Percentiles rank a stretch among this genome's conserved stretches.
phyloP scores from a whole-genome alignment of 441 rosid genomes.

The Croton laevigatus region DNA sequence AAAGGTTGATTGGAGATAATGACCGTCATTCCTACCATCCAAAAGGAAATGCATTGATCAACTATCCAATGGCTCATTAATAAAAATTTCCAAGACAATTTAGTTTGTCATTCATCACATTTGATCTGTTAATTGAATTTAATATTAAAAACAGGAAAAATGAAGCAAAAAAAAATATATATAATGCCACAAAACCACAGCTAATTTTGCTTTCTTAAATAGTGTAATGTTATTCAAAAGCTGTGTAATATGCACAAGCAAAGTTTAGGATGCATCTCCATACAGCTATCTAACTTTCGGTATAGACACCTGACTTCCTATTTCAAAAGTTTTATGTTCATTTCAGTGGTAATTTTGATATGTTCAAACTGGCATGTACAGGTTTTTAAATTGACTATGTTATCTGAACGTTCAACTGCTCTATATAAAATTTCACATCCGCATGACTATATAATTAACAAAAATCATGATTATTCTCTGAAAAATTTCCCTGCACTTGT shows the following conservation, averaged over 20 bases:
- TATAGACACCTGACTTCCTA: neutral
- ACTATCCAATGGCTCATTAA: slow-evolving; percentile 1
- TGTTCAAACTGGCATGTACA: neutral
- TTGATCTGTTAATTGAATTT: neutral
- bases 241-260: neutral
- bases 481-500: neutral
- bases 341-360: neutral
- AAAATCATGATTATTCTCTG: neutral
- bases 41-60: slow-evolving; percentile 8
- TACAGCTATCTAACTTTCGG: neutral
- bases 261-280: neutral
- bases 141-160: slow-evolving; percentile 11
- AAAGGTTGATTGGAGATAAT: slow-evolving; percentile 92
- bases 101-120: neutral
- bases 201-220: neutral
- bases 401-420: neutral
- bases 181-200: neutral
- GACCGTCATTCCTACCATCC: slow-evolving; percentile 67
- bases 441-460: neutral
- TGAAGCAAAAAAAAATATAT: neutral
- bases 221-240: neutral
- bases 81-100: neutral
- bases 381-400: neutral
- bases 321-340: neutral
- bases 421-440: neutral